phyloP scores from a whole-genome alignment of 2,329 filamentous ascomycete genomes.

The Penicillium sp. region DNA sequence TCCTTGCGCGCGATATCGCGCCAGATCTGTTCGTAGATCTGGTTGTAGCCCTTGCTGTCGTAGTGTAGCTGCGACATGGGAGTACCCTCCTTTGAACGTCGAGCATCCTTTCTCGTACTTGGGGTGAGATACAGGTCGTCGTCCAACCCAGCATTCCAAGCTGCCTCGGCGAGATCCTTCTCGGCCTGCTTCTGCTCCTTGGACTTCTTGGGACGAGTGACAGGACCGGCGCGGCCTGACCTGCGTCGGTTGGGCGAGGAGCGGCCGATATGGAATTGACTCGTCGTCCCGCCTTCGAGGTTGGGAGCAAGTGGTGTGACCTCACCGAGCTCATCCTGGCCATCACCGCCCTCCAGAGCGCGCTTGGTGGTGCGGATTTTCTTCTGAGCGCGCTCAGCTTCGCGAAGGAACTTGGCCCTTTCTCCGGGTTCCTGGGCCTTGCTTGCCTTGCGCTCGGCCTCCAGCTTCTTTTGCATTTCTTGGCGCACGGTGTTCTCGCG shows the following conservation, averaged over 20 bases:
- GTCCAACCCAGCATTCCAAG: constrained; percentile 67
- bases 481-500: constrained; percentile 92
- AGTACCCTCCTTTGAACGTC: constrained; percentile 45
- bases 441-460: constrained; percentile 74
- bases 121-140: constrained; percentile 55
- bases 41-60: constrained; percentile 89
- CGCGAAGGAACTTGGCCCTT: constrained; percentile 74
- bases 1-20: constrained; percentile 92
- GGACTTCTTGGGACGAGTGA: constrained; percentile 79
- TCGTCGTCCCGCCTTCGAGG: constrained; percentile 80
- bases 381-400: constrained; percentile 86
- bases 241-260: constrained; percentile 54
- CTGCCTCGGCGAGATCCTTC: constrained; percentile 77
- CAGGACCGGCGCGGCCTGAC: constrained; percentile 52
- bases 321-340: constrained; percentile 69
- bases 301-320: constrained; percentile 73
- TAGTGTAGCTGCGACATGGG: constrained; percentile 63
- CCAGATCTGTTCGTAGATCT: constrained; percentile 97
- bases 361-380: constrained; percentile 89
- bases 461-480: constrained; percentile 78
- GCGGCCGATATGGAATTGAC: constrained; percentile 73
- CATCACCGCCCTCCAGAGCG: constrained; percentile 79
- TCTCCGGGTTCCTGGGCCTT: constrained; percentile 80
- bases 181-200: constrained; percentile 70
- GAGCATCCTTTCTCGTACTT: constrained; percentile 50